Conservation (phyloP, 2,329 filamentous ascomycete genomes). For the Aspergillus aculeatinus region DNA sequence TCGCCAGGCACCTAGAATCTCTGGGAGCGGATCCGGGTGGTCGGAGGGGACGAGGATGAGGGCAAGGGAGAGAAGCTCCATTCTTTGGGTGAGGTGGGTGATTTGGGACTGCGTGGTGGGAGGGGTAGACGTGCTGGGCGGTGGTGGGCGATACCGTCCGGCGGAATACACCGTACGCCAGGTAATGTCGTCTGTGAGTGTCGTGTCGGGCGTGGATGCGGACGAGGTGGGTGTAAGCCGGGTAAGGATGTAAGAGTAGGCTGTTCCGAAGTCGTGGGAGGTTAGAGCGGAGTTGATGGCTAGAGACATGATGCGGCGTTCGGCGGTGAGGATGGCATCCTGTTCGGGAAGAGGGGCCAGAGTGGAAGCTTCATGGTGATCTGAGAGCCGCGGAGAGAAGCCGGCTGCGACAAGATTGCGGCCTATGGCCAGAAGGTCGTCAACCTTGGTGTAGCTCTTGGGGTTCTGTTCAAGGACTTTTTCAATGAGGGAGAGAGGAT, state of each 20-base stretch:
- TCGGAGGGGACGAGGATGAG: constrained; percentile 57
- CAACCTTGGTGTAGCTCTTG: constrained; percentile 62
- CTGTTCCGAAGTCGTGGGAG: constrained; percentile 56
- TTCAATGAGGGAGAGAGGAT: constrained; percentile 58
- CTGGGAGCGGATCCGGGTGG: constrained; percentile 52
- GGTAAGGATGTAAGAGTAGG: constrained; percentile 66
- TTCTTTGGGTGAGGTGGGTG: constrained; percentile 60
- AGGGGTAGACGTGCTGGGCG: constrained; percentile 28
- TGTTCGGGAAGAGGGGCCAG: constrained; percentile 19
- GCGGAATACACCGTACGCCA: constrained; percentile 65
- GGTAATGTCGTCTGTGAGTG: constrained; percentile 55
- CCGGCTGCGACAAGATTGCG: constrained; percentile 56
- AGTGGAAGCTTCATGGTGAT: constrained; percentile 21
- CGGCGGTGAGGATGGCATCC: constrained; percentile 38
- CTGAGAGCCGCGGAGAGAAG: constrained; percentile 29
- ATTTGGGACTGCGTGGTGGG: constrained; percentile 46
- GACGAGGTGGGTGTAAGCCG: constrained; percentile 47
- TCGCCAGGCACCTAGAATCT: constrained; percentile 63
- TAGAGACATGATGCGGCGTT: constrained; percentile 48
- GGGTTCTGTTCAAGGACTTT: constrained; percentile 63
- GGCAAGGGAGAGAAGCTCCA: constrained; percentile 63
- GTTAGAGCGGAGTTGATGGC: constrained; percentile 47
- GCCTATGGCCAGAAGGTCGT: constrained; percentile 62
- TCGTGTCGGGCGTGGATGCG: constrained; percentile 26
- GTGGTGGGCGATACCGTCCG: constrained; percentile 52